A percentile compares a stretch with the other conserved stretches of the same genome.
These are phyloP conservation scores for Candida maltosa DNA, from an alignment of 805 yeast species.

Conservation along the genomic window DNA sequence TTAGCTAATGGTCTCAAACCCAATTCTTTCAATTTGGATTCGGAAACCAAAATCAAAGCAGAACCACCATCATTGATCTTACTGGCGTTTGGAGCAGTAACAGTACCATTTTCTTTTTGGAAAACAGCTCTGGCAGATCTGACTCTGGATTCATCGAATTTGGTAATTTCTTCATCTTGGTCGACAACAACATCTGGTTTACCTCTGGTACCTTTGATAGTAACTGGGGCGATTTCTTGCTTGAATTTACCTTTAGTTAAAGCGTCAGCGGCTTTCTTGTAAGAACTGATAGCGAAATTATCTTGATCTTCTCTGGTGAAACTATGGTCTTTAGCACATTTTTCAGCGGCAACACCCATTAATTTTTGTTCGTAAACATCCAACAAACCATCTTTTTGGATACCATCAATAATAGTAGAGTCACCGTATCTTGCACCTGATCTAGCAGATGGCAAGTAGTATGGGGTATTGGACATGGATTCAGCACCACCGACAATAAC, in stretches of 20 bases:
- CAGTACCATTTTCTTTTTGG: constrained; percentile 90
- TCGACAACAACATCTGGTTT: constrained; percentile 75
- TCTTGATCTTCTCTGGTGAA: constrained; percentile 87
- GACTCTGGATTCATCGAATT: constrained; percentile 74
- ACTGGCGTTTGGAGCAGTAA: constrained; percentile 96
- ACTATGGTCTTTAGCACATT: constrained; percentile 81
- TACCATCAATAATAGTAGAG: constrained; percentile 74
- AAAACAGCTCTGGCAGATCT: constrained; percentile 89
- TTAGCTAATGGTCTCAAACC: constrained; percentile 86
- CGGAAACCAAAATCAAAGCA: constrained; percentile 86
- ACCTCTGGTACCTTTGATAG: constrained; percentile 83
- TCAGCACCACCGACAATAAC: constrained; percentile 98
- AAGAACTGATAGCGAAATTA: constrained; percentile 78
- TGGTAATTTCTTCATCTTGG: constrained; percentile 80
- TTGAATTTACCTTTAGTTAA: constrained; percentile 77
- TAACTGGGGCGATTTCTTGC: constrained; percentile 80
- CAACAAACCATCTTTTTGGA: constrained; percentile 86
- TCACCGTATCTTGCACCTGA: constrained; percentile 90
- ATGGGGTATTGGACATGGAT: constrained; percentile 94
- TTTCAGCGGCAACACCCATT: constrained; percentile 98
- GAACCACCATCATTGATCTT: constrained; percentile 98
- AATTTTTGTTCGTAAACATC: constrained; percentile 87
- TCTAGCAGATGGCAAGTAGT: constrained; percentile 84
- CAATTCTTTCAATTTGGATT: constrained; percentile 77
- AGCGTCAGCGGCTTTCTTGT: constrained; percentile 83